A percentile compares a stretch with the other conserved stretches of the same genome.
These are phyloP conservation scores for Trapa incisa DNA, from an alignment of 345 rosid genomes.

Conservation along the genomic window DNA sequence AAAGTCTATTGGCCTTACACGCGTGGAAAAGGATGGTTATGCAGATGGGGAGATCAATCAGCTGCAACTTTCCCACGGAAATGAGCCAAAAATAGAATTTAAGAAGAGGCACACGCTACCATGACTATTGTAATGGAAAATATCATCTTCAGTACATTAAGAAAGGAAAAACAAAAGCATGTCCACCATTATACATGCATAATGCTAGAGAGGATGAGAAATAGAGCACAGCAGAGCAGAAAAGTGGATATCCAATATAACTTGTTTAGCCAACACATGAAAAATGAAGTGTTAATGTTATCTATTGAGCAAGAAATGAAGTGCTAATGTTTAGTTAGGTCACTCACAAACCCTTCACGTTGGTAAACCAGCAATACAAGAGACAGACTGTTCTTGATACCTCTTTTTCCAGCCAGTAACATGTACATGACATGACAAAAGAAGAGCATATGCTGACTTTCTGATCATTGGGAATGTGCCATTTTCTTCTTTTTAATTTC, in stretches of 20 bases:
- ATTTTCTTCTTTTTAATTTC: background rate
- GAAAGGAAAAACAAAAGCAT: too few species aligned
- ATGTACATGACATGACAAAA: background rate
- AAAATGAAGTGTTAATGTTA: background rate
- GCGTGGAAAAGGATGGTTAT: background rate
- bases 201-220: background rate
- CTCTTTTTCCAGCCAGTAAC: background rate
- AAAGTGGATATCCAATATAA: background rate
- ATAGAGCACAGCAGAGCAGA: background rate
- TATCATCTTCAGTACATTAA: too few species aligned
- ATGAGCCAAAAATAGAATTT: background rate
- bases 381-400: background rate
- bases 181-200: background rate
- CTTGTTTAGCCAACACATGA: background rate
- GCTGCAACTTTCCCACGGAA: background rate
- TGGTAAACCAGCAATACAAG: background rate
- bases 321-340: background rate
- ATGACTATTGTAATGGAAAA: background rate
- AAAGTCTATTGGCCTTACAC: background rate
- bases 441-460: background rate
- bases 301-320: too few species aligned
- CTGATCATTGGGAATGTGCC: background rate
- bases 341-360: background rate
- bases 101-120: background rate
- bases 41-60: background rate